Evolutionary conservation across 352 stramenopile genomes (phyloP), one percentile per base, ranked within the genome.

Genomic region (Globisporangium spinosum): DNA sequence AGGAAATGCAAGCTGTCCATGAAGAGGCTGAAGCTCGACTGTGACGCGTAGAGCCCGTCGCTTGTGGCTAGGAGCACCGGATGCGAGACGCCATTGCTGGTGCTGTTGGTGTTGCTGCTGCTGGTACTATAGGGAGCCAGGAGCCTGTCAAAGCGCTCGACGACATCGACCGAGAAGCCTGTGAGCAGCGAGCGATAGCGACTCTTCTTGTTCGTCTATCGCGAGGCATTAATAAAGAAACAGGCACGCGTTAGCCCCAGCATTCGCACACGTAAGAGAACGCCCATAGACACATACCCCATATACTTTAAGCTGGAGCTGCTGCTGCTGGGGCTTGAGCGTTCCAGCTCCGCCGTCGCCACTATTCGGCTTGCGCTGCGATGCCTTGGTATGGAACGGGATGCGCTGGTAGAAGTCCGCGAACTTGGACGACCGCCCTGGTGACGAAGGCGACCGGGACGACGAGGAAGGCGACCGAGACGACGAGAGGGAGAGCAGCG

Each of bases 161-260:
- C 34, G 34, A 54, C 65, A 17, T 70, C 65, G 34, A 70, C 57
- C 45, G 65, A 64, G 58, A 70, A 70, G 47, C 65, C 65, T 15
- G 65, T 27, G 25, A 64, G 45, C 5, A 70, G 45, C 5, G 65
- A 70, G 9, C 57, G 65, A 10, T 61, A 61, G 58, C 65, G 65
- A 17, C 29, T 64, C 57, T 69, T 64, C 22, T 27, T 64, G 47
- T 69, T 60, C n/a, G 43, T 56, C 64, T 69, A 47, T n/a, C 34
- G 34, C n/a, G 49, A 9, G 43, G 17, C 43, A 51, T 51, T 49
- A 22, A 49, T 49, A 9, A 4, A 23, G 20, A 58, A 58, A 43
- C 27, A 59, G 3, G 25, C 27, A 27, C 4, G 27, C 8, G 3
- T 29, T 17, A 29, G 49, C 9, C 17, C 2, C 17, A 51, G 3